Base-by-base conservation (phyloP, 495 filamentous ascomycete species). In the Aspergillus affinis region DNA sequence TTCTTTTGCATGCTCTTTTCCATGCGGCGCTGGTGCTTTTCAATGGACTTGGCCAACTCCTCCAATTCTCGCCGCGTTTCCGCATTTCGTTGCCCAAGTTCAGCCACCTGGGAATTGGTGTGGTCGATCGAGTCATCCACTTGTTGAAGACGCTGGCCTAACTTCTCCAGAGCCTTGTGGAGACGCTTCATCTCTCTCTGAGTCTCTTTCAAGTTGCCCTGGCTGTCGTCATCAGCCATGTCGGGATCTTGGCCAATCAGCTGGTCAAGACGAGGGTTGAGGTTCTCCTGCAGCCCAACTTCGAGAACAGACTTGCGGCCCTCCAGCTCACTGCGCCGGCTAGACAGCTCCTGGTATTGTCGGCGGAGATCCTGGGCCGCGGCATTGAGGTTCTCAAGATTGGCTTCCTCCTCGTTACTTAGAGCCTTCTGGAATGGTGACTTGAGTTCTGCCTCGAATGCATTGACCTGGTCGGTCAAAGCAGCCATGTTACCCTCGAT, bases 381-480 rank as follows among this genome's bases (percentile, higher is more conserved):
- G 21, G 77, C 75, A 62, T 80, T 87, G 17, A 96, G 83, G 12
- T 78, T 77, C 60, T 95, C 90, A 4, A 99, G 79, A 63, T 84
- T 85, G 32, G 81, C 80, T 72, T 98, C 95, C 75, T 99, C 94
- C 23, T 87, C 85, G 10, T 81, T 80, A 18, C 88, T 90, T 23
- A 99, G 81, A 18, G 90, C 85, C 69, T 97, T 98, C 76, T 95
- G 96, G 80, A 97, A 98, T 17, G 92, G 86, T 4, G 92, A 90
- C 0, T 81, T 81, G 52, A 97, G 71, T 69, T 99, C 94, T 12
- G 84, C 81, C 67, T 93, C 84, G 64, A 92, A 88, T 0, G 88
- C 85, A 32, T 70, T 79, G 56, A 93, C 81, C 61, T 90, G 88
- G 51, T 91, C 88, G 51, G 84, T 85, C 47, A 93, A 75, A 53